phyloP scores from a whole-genome alignment of 768 basidiomycete species.

The Russula virescens region DNA sequence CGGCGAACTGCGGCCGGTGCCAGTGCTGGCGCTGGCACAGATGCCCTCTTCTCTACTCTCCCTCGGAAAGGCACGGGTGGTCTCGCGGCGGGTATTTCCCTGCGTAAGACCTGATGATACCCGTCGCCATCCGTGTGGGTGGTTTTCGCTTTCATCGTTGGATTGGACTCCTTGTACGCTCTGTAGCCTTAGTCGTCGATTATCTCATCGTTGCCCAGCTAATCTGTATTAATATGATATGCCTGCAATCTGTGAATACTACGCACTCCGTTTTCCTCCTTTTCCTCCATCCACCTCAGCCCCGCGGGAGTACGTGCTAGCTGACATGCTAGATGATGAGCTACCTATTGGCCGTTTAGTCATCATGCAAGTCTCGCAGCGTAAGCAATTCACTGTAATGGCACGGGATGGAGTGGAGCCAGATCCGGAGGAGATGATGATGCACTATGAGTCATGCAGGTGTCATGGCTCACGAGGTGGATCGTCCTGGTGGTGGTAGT shows the following conservation, averaged over 20 bases:
- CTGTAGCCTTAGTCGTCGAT: conserved; percentile 16
- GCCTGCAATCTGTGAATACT: neutral
- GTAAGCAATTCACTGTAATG: too few species aligned
- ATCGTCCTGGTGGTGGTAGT: too few species aligned
- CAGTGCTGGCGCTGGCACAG: neutral
- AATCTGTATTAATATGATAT: conserved; percentile 3
- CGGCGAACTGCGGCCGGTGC: conserved; percentile 9
- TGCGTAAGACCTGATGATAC: conserved; percentile 16
- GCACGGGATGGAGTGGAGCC: too few species aligned
- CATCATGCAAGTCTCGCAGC: too few species aligned
- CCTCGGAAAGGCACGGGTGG: conserved; percentile 8
- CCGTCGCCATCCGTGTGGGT: too few species aligned
- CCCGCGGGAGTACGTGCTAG: neutral
- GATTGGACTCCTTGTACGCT: neutral
- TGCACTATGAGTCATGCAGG: too few species aligned
- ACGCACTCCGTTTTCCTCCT: neutral
- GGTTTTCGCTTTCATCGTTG: neutral
- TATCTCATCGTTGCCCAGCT: neutral
- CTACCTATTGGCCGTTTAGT: neutral
- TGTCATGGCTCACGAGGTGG: too few species aligned
- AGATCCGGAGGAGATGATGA: too few species aligned
- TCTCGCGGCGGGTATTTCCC: conserved; percentile 13
- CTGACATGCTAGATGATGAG: neutral
- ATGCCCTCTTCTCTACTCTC: neutral
- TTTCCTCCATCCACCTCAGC: neutral